A percentile compares a stretch with the other conserved stretches of the same genome.
Conservation (phyloP, 345 rosid species). For the Stellera chamaejasme region DNA sequence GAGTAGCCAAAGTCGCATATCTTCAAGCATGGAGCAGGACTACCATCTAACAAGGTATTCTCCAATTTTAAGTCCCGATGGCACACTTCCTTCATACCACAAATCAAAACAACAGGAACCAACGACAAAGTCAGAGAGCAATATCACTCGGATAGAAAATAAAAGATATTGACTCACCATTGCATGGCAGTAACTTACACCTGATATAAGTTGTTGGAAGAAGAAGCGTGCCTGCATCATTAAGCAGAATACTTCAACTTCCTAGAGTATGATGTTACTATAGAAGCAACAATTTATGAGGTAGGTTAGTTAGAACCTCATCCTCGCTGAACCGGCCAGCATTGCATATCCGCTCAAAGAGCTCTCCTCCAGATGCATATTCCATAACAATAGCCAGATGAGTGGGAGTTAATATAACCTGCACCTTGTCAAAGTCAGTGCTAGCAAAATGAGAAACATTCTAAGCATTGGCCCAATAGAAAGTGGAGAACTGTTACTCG, state of each 20-base stretch:
- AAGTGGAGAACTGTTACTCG: slow-evolving; percentile 12
- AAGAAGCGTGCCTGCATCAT: slow-evolving; percentile 62
- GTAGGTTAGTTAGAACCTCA: slow-evolving; percentile 33
- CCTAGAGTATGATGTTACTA: no score
- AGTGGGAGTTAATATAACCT: slow-evolving; percentile 77
- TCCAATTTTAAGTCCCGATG: slow-evolving; percentile 94
- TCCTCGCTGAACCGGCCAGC: slow-evolving; percentile 79
- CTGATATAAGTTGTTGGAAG: slow-evolving; percentile 79
- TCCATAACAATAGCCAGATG: slow-evolving; percentile 88
- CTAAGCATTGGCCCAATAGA: no score
- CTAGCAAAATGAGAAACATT: background rate
- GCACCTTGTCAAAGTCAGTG: slow-evolving; percentile 1
- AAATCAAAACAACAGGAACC: slow-evolving; percentile 6
- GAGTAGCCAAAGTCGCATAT: slow-evolving; percentile 99
- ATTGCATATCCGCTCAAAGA: slow-evolving; percentile 74
- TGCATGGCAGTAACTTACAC: slow-evolving; percentile 69
- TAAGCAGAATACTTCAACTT: background rate
- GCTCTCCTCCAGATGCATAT: slow-evolving; percentile 84
- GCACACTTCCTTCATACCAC: slow-evolving; percentile 69
- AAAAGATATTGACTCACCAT: slow-evolving; percentile 35
- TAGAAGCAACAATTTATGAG: background rate
- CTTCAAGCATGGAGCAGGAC: slow-evolving; percentile 90
- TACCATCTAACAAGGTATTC: slow-evolving; percentile 93
- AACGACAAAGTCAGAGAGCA: slow-evolving; percentile 9
- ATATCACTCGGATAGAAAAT: background rate